These are phyloP conservation scores for Pseudopyricularia cyperi DNA, from an alignment of 2,329 filamentous ascomycete species.

Conservation along the genomic window DNA sequence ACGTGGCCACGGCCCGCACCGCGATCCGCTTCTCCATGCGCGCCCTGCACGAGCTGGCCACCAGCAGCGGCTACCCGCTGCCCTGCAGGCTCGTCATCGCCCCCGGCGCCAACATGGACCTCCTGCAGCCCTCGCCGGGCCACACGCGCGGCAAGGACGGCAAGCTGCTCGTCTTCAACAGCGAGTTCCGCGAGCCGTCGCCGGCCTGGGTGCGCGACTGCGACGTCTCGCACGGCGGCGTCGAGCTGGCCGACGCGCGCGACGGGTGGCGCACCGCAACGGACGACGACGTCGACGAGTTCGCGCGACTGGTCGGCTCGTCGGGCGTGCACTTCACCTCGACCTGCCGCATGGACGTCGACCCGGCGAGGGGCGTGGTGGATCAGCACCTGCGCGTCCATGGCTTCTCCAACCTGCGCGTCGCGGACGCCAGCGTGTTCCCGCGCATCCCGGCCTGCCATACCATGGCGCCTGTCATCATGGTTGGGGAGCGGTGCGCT, in stretches of 20 bases:
- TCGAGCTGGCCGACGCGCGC: constrained; percentile 3
- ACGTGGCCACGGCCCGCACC: constrained; percentile 12
- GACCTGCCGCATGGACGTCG: constrained; percentile 22
- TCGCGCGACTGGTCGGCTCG: constrained; percentile 7
- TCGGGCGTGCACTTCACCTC: constrained; percentile 22
- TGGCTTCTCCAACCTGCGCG: constrained; percentile 8
- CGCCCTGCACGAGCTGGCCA: constrained; percentile 14
- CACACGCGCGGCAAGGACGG: not conserved
- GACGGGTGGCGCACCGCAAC: constrained; percentile 12
- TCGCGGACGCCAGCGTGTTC: constrained; percentile 11
- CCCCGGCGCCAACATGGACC: constrained; percentile 11
- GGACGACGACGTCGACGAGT: constrained; percentile 18
- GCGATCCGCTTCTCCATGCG: constrained; percentile 18
- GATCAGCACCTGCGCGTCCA: constrained; percentile 7
- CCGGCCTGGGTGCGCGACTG: not conserved
- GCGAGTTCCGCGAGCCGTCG: not conserved
- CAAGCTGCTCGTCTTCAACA: not conserved
- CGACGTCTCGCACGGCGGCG: not conserved
- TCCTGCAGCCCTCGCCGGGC: not conserved
- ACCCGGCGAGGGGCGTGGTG: constrained; percentile 15
- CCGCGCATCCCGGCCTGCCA: constrained; percentile 10
- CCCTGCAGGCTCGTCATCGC: constrained; percentile 11
- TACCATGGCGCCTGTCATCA: constrained; percentile 4
- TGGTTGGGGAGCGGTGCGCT: not conserved
- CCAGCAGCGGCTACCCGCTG: constrained; percentile 13